Evolutionary conservation across 441 rosid genomes (phyloP).

Genomic region (Biscutella laevigata): DNA sequence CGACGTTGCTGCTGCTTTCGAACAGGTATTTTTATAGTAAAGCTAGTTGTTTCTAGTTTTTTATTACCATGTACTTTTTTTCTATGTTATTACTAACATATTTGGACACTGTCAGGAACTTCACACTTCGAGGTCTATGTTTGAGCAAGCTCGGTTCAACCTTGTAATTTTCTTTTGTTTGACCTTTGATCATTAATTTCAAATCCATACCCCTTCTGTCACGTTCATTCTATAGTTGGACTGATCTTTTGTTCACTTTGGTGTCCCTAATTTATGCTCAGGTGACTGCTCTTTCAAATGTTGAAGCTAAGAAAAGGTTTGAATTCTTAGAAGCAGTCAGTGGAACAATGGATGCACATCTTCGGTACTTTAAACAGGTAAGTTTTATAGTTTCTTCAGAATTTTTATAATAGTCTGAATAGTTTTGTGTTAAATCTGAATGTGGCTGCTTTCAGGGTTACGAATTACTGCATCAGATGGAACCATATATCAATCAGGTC

Average conservation of each 20-base stretch:
- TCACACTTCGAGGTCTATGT: conserved; percentile 74
- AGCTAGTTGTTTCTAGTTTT: background rate
- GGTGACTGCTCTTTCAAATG: conserved; percentile 90
- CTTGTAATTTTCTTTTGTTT: conserved; percentile 45
- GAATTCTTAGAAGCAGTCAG: conserved; percentile 98
- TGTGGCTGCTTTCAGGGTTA: conserved; percentile 55
- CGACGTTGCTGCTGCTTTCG: conserved; percentile 65
- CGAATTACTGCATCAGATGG: conserved; percentile 97
- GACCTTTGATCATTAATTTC: background rate
- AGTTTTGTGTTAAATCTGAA: conserved; percentile 17
- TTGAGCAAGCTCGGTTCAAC: conserved; percentile 95
- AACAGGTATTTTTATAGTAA: conserved; percentile 54
- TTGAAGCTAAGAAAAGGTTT: conserved; percentile 95
- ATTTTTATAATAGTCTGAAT: background rate
- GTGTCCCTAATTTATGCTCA: conserved; percentile 22
- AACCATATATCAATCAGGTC: conserved; percentile 97
- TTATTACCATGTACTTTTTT: background rate
- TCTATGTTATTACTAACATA: conserved; percentile 10
- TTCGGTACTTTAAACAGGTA: conserved; percentile 94
- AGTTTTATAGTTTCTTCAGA: conserved; percentile 11
- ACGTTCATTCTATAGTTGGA: background rate
- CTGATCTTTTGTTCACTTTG: background rate
- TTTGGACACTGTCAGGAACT: conserved; percentile 61
- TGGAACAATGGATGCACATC: conserved; percentile 99
- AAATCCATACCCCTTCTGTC: background rate